phyloP scores from a whole-genome alignment of 2,329 filamentous ascomycete species.

The Huntiella moniliformis region DNA sequence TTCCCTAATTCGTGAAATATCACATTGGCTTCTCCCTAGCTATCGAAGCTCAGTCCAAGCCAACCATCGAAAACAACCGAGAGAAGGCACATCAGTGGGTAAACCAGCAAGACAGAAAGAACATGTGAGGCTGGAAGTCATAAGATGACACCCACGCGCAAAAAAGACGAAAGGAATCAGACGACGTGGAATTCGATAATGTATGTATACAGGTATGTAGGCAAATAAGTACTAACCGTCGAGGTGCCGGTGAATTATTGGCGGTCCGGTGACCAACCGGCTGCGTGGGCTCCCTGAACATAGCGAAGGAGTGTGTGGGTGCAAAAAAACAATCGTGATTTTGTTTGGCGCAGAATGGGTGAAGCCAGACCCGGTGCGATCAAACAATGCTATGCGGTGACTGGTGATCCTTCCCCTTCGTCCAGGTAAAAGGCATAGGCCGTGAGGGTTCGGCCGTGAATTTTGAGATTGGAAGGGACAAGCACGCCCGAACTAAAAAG shows the following conservation, averaged over 20 bases:
- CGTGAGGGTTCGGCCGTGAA: no score
- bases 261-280: constrained; percentile 6
- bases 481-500: no score
- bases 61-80: neutral
- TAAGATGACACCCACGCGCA: neutral
- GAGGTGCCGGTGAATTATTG: constrained; percentile 5
- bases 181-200: no score
- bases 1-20: no score
- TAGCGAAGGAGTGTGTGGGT: constrained; percentile 13
- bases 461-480: no score
- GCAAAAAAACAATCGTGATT: neutral
- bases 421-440: no score
- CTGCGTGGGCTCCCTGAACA: constrained; percentile 11
- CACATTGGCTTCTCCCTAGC: neutral
- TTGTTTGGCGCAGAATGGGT: neutral
- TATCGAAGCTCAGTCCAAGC: neutral
- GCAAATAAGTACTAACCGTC: constrained; percentile 6
- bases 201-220: neutral
- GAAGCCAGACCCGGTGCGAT: no score
- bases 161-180: neutral
- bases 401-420: no score
- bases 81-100: neutral
- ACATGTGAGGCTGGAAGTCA: neutral
- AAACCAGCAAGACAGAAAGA: neutral
- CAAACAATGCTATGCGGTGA: no score